Evolutionary conservation across 2,329 filamentous ascomycete genomes (phyloP).

Genomic region (Arthrobotrys entomopaga): DNA sequence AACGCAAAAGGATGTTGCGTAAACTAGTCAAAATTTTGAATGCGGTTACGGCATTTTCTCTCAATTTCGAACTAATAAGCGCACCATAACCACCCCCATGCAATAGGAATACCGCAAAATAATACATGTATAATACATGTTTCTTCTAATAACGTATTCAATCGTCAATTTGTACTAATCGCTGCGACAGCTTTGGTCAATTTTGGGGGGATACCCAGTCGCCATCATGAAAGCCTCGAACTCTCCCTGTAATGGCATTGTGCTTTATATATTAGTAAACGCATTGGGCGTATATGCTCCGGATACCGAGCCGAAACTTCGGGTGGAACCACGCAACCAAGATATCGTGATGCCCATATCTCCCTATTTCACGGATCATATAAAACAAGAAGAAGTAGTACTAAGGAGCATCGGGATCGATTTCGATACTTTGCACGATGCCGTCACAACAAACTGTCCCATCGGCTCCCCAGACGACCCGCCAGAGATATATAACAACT

Average conservation of each 20-base stretch:
- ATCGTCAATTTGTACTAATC: neutral
- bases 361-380: neutral
- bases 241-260: neutral
- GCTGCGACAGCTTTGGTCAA: neutral
- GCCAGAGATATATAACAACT: slow-evolving; percentile 8
- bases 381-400: neutral
- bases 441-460: neutral
- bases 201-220: too few species aligned
- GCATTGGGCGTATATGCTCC: slow-evolving; percentile 2
- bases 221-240: too few species aligned
- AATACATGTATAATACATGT: neutral
- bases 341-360: neutral
- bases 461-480: neutral
- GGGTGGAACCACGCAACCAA: neutral
- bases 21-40: neutral
- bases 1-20: neutral
- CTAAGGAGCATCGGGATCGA: neutral
- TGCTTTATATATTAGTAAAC: neutral
- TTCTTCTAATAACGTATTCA: neutral
- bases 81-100: neutral
- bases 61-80: neutral
- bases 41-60: neutral
- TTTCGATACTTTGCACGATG: slow-evolving; percentile 11
- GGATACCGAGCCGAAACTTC: neutral
- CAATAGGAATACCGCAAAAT: neutral